Evolutionary conservation across 768 basidiomycete species (phyloP).

Genomic region (Mrakia gelida): DNA sequence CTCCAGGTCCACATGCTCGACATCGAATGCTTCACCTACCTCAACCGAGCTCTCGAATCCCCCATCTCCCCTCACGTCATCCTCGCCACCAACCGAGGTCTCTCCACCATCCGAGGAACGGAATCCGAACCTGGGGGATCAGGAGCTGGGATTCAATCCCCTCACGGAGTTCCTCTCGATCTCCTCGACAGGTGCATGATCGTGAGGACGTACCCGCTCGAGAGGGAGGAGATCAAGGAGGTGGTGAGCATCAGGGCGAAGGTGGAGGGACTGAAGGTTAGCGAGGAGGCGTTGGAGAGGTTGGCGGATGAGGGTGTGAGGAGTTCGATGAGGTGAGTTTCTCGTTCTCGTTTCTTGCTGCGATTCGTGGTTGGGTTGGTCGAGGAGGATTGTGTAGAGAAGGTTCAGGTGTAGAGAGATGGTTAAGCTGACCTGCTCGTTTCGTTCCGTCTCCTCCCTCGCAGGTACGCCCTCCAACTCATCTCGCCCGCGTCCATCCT

Average conservation of each 20-base stretch:
- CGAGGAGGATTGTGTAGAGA: neutral
- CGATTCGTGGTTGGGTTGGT: too few species aligned
- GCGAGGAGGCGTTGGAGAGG: constrained; percentile 68
- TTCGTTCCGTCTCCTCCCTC: constrained; percentile 39
- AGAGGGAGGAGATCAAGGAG: constrained; percentile 73
- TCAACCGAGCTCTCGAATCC: constrained; percentile 91
- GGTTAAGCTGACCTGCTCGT: neutral
- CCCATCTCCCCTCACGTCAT: constrained; percentile 97
- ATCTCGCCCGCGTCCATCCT: constrained; percentile 87
- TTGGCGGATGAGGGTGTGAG: constrained; percentile 76
- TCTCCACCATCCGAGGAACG: constrained; percentile 86
- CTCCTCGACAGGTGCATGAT: constrained; percentile 92
- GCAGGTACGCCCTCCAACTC: constrained; percentile 79
- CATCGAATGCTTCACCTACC: constrained; percentile 98
- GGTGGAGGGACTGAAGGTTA: constrained; percentile 76
- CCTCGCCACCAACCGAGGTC: constrained; percentile 91
- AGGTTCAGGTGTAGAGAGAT: neutral
- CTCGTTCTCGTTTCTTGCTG: constrained; percentile 1
- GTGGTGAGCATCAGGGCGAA: constrained; percentile 82
- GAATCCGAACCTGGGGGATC: constrained; percentile 47
- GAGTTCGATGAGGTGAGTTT: constrained; percentile 67
- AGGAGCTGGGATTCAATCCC: constrained; percentile 69
- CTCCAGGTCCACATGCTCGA: constrained; percentile 96
- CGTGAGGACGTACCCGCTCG: constrained; percentile 83
- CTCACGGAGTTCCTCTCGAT: constrained; percentile 92